A percentile compares a stretch with the other conserved stretches of the same genome.
These are phyloP conservation scores for Eustoma russellianum DNA, from an alignment of 257 asterid genomes.

Conservation along the genomic window DNA sequence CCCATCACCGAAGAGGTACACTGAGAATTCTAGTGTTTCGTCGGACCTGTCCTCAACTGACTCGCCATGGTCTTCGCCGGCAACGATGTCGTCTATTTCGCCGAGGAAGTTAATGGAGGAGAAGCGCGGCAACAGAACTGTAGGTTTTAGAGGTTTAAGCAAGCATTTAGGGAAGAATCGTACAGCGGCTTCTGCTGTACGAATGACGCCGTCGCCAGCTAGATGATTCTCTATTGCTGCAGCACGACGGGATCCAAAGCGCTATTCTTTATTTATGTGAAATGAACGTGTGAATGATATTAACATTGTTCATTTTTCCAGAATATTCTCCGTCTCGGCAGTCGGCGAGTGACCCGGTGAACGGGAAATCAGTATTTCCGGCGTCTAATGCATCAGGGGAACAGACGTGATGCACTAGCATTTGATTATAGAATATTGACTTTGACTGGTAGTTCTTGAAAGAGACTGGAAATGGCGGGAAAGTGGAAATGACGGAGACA, in stretches of 20 bases:
- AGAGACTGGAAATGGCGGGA: slow-evolving; percentile 5
- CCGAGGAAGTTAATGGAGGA: slow-evolving; percentile 37
- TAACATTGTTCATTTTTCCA: not conserved
- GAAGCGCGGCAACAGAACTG: slow-evolving; percentile 27
- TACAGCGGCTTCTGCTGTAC: slow-evolving; percentile 42
- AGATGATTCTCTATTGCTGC: slow-evolving; percentile 59
- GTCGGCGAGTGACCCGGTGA: slow-evolving; percentile 4
- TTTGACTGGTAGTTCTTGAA: not conserved
- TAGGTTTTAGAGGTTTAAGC: slow-evolving; percentile 36
- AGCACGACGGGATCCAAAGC: slow-evolving; percentile 59
- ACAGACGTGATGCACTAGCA: slow-evolving; percentile 11
- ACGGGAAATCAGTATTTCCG: slow-evolving; percentile 2
- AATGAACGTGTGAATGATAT: too few species aligned
- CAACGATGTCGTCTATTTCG: slow-evolving; percentile 19
- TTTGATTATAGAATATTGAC: not conserved
- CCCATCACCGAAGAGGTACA: slow-evolving; percentile 41
- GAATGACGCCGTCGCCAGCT: slow-evolving; percentile 22
- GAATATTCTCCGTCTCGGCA: slow-evolving; percentile 9
- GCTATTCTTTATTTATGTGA: slow-evolving; percentile 40
- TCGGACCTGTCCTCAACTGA: slow-evolving; percentile 18
- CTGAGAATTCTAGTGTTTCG: slow-evolving; percentile 15
- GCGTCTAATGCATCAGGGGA: slow-evolving; percentile 1
- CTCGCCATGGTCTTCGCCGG: slow-evolving; percentile 43
- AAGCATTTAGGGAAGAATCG: slow-evolving; percentile 58
- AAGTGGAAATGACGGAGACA: slow-evolving; percentile 1